These are phyloP conservation scores for Pythium plurisporium DNA, from an alignment of 352 stramenopile species.

Conservation along the genomic window DNA sequence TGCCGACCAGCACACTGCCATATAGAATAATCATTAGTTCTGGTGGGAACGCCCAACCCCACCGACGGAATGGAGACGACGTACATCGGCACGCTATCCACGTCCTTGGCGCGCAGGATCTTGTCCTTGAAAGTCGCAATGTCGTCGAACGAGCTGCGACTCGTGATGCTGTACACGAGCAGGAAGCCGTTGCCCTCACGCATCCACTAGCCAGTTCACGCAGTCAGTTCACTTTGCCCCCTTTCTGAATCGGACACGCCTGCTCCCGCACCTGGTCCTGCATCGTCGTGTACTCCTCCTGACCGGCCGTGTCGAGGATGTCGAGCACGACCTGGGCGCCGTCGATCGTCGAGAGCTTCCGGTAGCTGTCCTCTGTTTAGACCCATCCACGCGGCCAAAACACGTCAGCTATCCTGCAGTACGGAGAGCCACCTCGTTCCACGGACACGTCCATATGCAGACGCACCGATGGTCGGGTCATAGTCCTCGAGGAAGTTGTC, in stretches of 20 bases:
- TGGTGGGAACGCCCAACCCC: neutral
- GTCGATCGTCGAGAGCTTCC: constrained; percentile 88
- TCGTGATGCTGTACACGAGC: constrained; percentile 88
- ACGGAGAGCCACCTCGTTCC: too few relatives aligned
- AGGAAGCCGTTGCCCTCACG: constrained; percentile 89
- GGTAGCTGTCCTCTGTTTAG: constrained; percentile 88
- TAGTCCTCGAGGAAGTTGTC: constrained; percentile 93
- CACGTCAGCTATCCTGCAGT: neutral
- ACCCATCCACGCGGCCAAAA: neutral
- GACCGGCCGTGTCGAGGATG: constrained; percentile 90
- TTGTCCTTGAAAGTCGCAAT: constrained; percentile 88
- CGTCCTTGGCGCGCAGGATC: constrained; percentile 86
- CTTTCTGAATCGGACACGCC: too few relatives aligned
- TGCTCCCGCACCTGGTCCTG: constrained; percentile 75
- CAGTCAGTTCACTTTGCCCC: neutral
- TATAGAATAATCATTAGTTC: neutral
- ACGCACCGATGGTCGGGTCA: constrained; percentile 87
- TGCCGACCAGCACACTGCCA: constrained; percentile 78
- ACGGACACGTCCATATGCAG: too few relatives aligned
- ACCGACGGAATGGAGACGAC: neutral
- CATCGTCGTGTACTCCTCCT: constrained; percentile 92
- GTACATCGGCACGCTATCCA: constrained; percentile 80
- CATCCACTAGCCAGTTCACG: constrained; percentile 71
- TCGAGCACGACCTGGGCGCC: constrained; percentile 77
- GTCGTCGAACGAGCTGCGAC: constrained; percentile 88